phyloP scores from a whole-genome alignment of 441 rosid species.

The Rhodomyrtus psidioides region DNA sequence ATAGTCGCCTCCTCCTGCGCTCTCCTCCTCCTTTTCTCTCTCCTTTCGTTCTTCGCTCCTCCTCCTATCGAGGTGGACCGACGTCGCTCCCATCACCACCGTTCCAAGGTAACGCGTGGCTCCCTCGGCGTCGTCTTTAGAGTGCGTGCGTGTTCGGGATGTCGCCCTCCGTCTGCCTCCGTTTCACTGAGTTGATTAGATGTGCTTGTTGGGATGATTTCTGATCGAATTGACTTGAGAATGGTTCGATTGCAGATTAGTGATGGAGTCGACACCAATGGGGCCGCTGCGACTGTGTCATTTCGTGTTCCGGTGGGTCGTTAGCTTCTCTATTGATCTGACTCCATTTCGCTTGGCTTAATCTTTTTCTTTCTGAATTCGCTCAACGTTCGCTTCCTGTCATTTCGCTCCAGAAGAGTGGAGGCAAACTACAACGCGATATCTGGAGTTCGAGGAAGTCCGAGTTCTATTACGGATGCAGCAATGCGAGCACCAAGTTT shows the following conservation, averaged over 20 bases:
- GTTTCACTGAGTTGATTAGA: background rate
- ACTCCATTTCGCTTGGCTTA: background rate
- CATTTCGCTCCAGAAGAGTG: conserved; percentile 29
- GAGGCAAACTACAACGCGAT: conserved; percentile 64
- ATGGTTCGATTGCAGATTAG: background rate
- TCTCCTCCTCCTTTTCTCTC: conserved; percentile 9
- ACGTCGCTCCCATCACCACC: background rate
- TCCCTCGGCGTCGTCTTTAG: background rate
- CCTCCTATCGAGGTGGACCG: conserved; percentile 8
- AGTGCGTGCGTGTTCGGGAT: background rate
- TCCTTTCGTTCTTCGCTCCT: conserved; percentile 10
- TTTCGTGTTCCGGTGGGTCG: conserved; percentile 12
- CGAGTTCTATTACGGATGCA: conserved; percentile 59
- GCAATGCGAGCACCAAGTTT: conserved; percentile 65
- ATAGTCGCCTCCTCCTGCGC: conserved; percentile 1
- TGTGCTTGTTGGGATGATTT: background rate
- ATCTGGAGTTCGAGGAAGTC: conserved; percentile 74
- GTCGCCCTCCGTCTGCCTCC: background rate
- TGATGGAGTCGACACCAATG: background rate
- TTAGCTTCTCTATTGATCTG: background rate
- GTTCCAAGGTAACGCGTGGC: background rate
- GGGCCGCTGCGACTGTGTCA: background rate
- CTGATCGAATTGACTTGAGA: background rate
- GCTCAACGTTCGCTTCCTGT: background rate
- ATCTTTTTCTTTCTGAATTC: background rate